A percentile compares a stretch with the other conserved stretches of the same genome.
Conservation (phyloP, 2,329 filamentous ascomycete genomes). For the Blastomyces silverae region DNA sequence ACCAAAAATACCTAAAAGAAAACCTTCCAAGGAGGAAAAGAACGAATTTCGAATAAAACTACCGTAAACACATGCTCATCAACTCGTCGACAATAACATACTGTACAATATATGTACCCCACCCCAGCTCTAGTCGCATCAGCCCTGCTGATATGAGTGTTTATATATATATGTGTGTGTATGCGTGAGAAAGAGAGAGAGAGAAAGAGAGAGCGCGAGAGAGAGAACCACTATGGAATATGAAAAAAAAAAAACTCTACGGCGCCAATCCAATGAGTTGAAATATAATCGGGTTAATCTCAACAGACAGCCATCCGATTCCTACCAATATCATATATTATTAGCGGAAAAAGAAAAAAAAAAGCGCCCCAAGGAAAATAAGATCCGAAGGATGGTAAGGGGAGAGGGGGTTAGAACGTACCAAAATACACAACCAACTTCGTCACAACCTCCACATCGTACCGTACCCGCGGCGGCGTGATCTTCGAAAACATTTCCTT, state of each 20-base stretch:
- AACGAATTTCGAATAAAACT: neutral
- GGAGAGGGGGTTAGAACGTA: slow-evolving; percentile 39
- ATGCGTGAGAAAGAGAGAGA: neutral
- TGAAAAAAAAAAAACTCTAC: neutral
- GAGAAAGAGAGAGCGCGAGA: neutral
- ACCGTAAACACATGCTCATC: neutral
- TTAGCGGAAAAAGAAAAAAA: slow-evolving; percentile 9
- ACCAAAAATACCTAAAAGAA: neutral
- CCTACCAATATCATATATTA: slow-evolving; percentile 36
- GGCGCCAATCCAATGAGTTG: slow-evolving; percentile 49
- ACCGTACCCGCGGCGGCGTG: slow-evolving; percentile 79
- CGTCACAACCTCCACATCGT: slow-evolving; percentile 97
- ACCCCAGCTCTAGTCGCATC: neutral
- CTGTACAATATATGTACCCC: neutral
- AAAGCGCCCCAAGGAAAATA: neutral
- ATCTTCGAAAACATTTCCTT: slow-evolving; percentile 77
- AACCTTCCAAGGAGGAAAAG: neutral
- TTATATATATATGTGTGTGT: too few relatives aligned
- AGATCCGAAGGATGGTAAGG: neutral
- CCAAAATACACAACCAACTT: slow-evolving; percentile 93
- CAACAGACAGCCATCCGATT: slow-evolving; percentile 74
- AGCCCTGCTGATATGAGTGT: neutral
- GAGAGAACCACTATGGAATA: neutral
- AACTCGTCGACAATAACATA: neutral
- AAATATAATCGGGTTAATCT: slow-evolving; percentile 66